Evolutionary conservation across 192 early-diverging fungal genomes (phyloP), one percentile per base, ranked within the genome.

Genomic region (Coemansia sp.): DNA sequence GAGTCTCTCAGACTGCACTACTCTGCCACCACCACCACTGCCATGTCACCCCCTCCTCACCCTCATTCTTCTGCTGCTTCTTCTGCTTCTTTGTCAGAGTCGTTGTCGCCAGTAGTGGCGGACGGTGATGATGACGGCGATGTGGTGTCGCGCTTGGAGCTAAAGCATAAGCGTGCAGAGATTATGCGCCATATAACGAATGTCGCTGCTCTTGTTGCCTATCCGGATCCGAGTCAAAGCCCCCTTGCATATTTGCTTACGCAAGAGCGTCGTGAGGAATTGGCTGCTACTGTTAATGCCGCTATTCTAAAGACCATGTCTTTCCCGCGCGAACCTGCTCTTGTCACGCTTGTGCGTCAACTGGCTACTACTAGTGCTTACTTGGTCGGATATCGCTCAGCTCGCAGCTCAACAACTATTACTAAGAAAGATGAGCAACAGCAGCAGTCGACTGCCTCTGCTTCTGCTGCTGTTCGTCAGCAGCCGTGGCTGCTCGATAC

Each of bases 161-260:
- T 75, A 4, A 81, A 81, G 38, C 36, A 31, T 27, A 69, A 79
- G 40, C 61, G 71, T 0, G 71, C 62, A 0, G 77, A 73, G 38
- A 70, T 79, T 24, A 73, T 79, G 71, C 71, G 73, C 41, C 78
- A 81, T 32, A 74, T 81, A 31, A 76, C 78, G 17, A 67, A 75
- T 24, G 78, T 76, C 6, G 78, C 73, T 1, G 78, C 78, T 0
- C 58, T 81, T 6, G 73, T 75, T 3, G 72, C 78, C 3, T 81
- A 81, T 51, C 61, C 68, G 5, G 68, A 74, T 59, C 78, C 78
- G 0, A 59, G 15, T 22, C 74, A 75, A 37, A 72, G 73, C 53
- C 22, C 65, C 6, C 59, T 81, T 22, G 73, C 73, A 17, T 68
- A 72, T 59, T 47, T 81, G 47, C 62, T 81, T 17, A 39, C 25